Evolutionary conservation across 169 alveolate species (phyloP), one percentile per base, ranked within the genome.

Genomic region (Condylostoma magnum): DNA sequence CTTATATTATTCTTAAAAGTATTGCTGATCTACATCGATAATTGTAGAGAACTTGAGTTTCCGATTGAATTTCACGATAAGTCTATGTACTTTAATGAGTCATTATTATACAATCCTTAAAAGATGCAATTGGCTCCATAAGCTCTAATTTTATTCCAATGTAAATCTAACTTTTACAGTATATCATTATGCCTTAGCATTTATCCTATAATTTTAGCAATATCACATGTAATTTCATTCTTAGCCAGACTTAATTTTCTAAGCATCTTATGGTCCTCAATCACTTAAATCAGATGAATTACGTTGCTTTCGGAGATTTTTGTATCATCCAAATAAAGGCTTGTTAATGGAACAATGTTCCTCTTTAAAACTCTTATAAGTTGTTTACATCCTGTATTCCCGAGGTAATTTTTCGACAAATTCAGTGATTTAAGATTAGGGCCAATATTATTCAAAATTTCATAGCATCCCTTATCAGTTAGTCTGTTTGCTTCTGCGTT

Each of bases 31-130:
- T 52, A 36, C 28, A 20, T 63, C 52, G 65, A 67, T 46, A 56
- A 57, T 38, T 75, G 54, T 3, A 48, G 4, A 46, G 74, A 55
- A 37, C 46, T 74, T 18, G 68, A 60, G 18, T 31, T 33, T 15
- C 93, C 93, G 1, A 86, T 66, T 15, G 72, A 34, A 74, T 86
- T 86, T 76, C 84, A 86, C 12, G 89, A 71, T 18, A 82, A 10
- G 52, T 86, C 93, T n/a, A 86, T 30, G 3, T 53, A 69, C 55
- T 70, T 71, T 46, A 86, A 33, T 27, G 50, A 71, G 28, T 58
- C 51, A 66, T 82, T 68, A 36, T 27, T 51, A 47, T 48, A 22
- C 1, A 83, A 34, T 2, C 69, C 47, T 22, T 38, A 36, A 2
- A 79, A 73, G 41, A 82, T 30, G 47, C 48, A 41, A 6, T 41